Evolutionary conservation across 1,284 basidiomycete genomes (phyloP).

Genomic region (Ceratobasidium sp.): DNA sequence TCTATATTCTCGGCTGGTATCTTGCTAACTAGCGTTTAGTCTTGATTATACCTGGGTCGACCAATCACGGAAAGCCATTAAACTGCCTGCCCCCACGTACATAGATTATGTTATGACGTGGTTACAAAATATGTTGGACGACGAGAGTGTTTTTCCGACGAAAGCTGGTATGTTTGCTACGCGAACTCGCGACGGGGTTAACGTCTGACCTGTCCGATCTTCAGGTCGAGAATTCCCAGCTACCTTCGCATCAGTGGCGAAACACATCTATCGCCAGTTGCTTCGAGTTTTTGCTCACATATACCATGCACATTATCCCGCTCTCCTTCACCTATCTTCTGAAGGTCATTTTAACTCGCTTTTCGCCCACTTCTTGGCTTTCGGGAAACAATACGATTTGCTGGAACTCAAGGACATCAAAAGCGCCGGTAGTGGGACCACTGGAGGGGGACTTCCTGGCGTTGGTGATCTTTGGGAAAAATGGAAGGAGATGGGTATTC

Average conservation of each 20-base stretch:
- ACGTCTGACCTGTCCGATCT: not conserved
- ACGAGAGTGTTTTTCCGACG: slow-evolving; percentile 94
- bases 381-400: slow-evolving; percentile 84
- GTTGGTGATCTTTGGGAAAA: slow-evolving; percentile 90
- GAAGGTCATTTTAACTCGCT: slow-evolving; percentile 74
- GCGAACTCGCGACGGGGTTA: not conserved
- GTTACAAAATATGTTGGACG: slow-evolving; percentile 94
- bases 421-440: slow-evolving; percentile 43
- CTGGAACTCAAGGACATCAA: slow-evolving; percentile 68
- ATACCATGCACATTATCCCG: slow-evolving; percentile 94
- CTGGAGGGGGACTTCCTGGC: slow-evolving; percentile 69
- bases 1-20: not conserved
- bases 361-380: slow-evolving; percentile 73
- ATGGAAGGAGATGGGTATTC: slow-evolving; percentile 87
- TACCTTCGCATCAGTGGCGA: slow-evolving; percentile 91
- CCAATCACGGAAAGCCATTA: slow-evolving; percentile 92
- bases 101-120: slow-evolving; percentile 99
- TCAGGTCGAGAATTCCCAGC: slow-evolving; percentile 91
- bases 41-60: slow-evolving; percentile 99
- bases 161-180: slow-evolving; percentile 80
- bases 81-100: slow-evolving; percentile 95
- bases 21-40: slow-evolving; percentile 61
- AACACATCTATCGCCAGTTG: slow-evolving; percentile 97
- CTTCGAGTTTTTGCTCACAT: slow-evolving; percentile 98
- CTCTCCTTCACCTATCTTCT: slow-evolving; percentile 89